Evolutionary conservation across 75 land plant species (phyloP).

Genomic region (Sequoiadendron giganteum): DNA sequence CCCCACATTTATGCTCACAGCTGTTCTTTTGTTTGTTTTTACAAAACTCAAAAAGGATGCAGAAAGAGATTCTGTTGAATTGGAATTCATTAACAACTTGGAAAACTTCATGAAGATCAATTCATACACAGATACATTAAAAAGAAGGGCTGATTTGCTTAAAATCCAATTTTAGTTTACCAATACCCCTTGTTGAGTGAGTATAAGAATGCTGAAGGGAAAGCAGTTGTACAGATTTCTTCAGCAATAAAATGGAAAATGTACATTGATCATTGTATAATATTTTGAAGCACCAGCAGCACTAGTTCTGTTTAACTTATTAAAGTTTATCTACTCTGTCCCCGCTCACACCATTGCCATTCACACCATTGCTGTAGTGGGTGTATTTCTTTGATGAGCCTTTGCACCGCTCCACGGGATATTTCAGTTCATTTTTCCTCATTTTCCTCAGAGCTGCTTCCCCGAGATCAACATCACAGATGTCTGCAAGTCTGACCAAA

Average conservation of each 20-base stretch:
- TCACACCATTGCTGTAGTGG: slow-evolving; percentile 8
- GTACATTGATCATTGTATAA: neutral
- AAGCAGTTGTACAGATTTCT: neutral
- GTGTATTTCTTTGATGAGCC: slow-evolving; percentile 38
- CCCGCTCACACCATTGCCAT: neutral
- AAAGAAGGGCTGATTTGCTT: neutral
- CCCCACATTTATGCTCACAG: too few species aligned
- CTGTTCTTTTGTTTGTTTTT: too few species aligned
- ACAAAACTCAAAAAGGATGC: too few species aligned
- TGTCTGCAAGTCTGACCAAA: slow-evolving; percentile 63
- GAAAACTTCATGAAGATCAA: neutral
- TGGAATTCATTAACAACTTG: neutral
- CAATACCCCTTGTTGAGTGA: neutral
- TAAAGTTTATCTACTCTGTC: neutral
- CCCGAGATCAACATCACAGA: slow-evolving; percentile 61
- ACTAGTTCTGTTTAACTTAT: neutral
- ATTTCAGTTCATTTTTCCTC: slow-evolving; percentile 56
- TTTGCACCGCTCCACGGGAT: slow-evolving; percentile 62
- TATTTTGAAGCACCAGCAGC: neutral
- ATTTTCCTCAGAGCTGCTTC: slow-evolving; percentile 53
- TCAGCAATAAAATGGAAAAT: neutral
- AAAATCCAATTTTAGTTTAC: too few species aligned
- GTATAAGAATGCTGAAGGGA: neutral
- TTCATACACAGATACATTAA: neutral
- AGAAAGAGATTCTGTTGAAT: neutral